Conservation (phyloP, 345 rosid species). For the Eucalyptus victrix region DNA sequence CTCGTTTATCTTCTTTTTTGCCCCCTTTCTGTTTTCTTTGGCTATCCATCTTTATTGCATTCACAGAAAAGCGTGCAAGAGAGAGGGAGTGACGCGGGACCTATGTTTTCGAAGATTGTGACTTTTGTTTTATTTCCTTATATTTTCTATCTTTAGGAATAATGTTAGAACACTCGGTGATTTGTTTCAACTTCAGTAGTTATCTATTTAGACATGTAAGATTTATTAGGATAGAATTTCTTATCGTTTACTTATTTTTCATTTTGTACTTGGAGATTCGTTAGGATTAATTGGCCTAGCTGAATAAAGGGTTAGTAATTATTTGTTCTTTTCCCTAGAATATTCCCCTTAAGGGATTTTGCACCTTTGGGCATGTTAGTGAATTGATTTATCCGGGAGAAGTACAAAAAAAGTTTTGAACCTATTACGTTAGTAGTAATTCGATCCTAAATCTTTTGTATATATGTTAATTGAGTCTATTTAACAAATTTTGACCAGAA, state of each 20-base stretch:
- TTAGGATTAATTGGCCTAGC: not conserved
- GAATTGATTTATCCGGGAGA: not conserved
- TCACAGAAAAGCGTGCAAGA: not conserved
- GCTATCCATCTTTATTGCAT: not conserved
- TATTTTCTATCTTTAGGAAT: not conserved
- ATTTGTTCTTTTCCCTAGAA: not conserved
- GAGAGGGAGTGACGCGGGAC: not conserved
- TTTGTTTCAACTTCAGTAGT: not conserved
- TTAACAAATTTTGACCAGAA: too few relatives aligned
- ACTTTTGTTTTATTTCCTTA: not conserved
- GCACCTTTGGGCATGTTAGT: not conserved
- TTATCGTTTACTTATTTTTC: not conserved
- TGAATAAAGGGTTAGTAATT: not conserved
- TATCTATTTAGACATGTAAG: not conserved
- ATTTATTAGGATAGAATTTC: not conserved
- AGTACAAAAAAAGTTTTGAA: too few relatives aligned
- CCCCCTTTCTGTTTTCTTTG: not conserved
- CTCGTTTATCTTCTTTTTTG: not conserved
- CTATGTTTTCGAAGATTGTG: not conserved
- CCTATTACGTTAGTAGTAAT: too few relatives aligned
- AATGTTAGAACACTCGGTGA: not conserved
- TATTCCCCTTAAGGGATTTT: not conserved
- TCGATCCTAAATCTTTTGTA: not conserved
- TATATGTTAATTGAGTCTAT: too few relatives aligned
- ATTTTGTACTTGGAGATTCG: not conserved